Base-by-base conservation (phyloP, 2,329 filamentous ascomycete genomes). In the Ascochyta pisi region DNA sequence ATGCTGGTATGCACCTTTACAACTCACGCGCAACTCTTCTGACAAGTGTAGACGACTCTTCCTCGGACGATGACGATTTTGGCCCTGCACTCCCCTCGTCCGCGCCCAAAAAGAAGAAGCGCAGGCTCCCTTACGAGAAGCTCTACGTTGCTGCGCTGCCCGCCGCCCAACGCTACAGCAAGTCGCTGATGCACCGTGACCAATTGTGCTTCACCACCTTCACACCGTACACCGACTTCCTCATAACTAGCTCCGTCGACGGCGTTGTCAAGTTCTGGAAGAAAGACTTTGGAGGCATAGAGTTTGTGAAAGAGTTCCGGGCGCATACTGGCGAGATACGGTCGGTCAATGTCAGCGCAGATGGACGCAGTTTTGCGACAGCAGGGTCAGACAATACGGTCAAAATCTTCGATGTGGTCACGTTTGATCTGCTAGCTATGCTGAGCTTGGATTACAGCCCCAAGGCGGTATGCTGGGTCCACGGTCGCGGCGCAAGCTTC, bases 261-360 rank as follows among this genome's bases (percentile, higher is more conserved):
- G 96, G 96, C n/a, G 89, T 94, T 0, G 94, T 98, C 66, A 99
- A 99, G 77, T 99, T 99, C 76, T 99, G 95, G 95, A 99, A 99
- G 80, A 99, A 99, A 79, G 85, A 90, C 62, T 88, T 86, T 1
- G 88, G 91, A 31, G 91, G 91, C 0, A 90, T 99, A 55, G 96
- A 99, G 78, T 99, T 99, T 71, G 94, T 98, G 49, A 99, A 99
- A 78, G 93, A 99, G 78, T 99, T 96, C 79, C 89, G 88, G 71
- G 93, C 95, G 7, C 96, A 99, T 77, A 83, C 85, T 54, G 91
- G 91, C 47, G 91, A 96, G 71, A 91, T 98, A 70, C 87, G 83
- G 58, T 89, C 89, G 26, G 91, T 95, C 40, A 95, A 88, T 34
- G 89, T 91, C 61, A 98, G 94, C 77, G 85, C 88, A 37, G 95